phyloP scores from a whole-genome alignment of 2,329 filamentous ascomycete species.

The Elsinoe perseae region DNA sequence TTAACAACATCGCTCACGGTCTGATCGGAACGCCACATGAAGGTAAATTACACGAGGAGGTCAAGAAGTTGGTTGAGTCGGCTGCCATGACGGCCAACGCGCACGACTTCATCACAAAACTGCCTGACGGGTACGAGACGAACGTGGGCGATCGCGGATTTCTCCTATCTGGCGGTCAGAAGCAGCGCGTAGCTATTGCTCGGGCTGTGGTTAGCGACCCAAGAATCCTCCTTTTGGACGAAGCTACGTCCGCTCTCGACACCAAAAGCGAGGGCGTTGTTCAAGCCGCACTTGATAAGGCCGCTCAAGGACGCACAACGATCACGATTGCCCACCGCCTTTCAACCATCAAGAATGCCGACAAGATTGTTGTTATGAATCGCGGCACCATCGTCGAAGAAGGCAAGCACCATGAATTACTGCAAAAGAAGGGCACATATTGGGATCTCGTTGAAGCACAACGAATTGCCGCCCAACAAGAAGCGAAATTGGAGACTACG shows the following conservation, averaged over 20 bases:
- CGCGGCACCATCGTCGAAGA: constrained; percentile 83
- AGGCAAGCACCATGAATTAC: constrained; percentile 73
- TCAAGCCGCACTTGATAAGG: constrained; percentile 82
- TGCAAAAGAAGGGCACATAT: constrained; percentile 66
- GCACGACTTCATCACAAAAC: constrained; percentile 74
- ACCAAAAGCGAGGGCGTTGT: constrained; percentile 93
- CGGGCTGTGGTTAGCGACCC: constrained; percentile 84
- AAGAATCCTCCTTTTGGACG: constrained; percentile 85
- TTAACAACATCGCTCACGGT: constrained; percentile 81
- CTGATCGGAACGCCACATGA: constrained; percentile 78
- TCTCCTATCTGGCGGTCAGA: constrained; percentile 86
- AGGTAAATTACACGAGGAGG: constrained; percentile 56
- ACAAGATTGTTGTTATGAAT: constrained; percentile 93
- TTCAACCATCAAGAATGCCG: constrained; percentile 85
- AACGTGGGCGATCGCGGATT: constrained; percentile 94
- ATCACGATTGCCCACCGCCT: constrained; percentile 94
- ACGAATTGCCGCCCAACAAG: constrained; percentile 58
- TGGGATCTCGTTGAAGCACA: constrained; percentile 82
- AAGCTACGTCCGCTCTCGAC: constrained; percentile 88
- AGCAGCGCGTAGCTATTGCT: constrained; percentile 93
- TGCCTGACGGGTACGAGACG: constrained; percentile 87
- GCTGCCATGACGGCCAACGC: constrained; percentile 89
- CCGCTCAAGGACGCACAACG: constrained; percentile 78
- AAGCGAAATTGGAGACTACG: constrained; percentile 33
- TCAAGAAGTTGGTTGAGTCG: constrained; percentile 62